phyloP scores from a whole-genome alignment of 306 rosid species.

The Malus asiatica region DNA sequence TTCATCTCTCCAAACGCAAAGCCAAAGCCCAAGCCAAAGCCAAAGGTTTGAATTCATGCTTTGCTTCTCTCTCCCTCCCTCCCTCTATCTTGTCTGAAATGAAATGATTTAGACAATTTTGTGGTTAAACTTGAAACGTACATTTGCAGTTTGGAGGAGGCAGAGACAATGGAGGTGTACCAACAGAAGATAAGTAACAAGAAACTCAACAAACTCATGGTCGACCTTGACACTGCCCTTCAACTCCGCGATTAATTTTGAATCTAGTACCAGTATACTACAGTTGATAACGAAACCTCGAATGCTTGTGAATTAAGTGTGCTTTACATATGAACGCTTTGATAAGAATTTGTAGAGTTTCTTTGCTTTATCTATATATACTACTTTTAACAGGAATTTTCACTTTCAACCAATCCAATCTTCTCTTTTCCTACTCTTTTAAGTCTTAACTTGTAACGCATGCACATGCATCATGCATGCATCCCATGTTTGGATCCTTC shows the following conservation, averaged over 20 bases:
- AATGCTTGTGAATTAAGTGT: neutral
- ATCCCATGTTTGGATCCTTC: neutral
- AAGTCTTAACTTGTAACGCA: neutral
- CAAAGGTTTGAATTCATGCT: neutral
- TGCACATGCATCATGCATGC: neutral
- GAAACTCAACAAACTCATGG: conserved; percentile 24
- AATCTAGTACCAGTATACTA: too few relatives aligned
- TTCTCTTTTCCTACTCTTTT: neutral
- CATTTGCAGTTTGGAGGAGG: neutral
- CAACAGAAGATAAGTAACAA: conserved; percentile 26
- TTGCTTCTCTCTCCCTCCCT: neutral
- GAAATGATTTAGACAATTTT: neutral
- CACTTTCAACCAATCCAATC: neutral
- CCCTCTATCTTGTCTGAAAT: neutral
- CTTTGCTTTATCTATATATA: too few relatives aligned
- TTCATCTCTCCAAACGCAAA: neutral
- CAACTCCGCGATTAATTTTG: neutral
- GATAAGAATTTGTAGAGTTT: neutral
- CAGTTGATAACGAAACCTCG: neutral
- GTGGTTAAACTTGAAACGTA: neutral
- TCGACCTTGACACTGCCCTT: neutral
- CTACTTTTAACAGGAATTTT: too few relatives aligned
- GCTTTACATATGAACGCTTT: too few relatives aligned
- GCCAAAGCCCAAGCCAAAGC: neutral
- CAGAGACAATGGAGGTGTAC: neutral